Conservation (phyloP, 108 stramenopile species). For the Stephanodiscus triporus region DNA sequence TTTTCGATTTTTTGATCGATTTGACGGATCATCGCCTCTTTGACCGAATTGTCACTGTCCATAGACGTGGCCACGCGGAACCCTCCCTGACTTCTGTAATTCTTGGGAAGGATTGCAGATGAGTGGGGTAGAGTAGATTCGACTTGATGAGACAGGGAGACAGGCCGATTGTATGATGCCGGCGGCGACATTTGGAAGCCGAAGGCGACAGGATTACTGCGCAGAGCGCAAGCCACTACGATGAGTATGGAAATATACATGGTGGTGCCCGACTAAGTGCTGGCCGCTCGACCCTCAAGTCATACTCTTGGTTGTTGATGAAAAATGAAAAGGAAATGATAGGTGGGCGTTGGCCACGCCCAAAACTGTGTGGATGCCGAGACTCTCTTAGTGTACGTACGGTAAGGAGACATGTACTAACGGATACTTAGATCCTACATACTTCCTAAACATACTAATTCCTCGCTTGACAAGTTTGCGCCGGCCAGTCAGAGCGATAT, state of each 20-base stretch:
- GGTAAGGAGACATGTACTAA: no score
- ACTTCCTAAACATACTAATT: no score
- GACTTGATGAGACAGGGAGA: constrained; percentile 15
- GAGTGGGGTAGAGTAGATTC: constrained; percentile 22
- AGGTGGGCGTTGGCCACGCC: no score
- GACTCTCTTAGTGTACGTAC: no score
- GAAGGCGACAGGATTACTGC: constrained; percentile 36
- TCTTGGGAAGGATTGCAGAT: constrained; percentile 25
- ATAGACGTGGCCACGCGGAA: constrained; percentile 37
- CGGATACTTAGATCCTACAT: no score
- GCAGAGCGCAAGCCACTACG: constrained; percentile 26
- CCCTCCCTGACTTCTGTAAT: constrained; percentile 10
- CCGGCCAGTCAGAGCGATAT: no score
- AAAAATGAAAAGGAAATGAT: no score
- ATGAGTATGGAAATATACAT: constrained; percentile 3
- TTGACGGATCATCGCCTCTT: constrained; percentile 55
- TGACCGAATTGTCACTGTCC: constrained; percentile 31
- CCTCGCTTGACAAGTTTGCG: no score
- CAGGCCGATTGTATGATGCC: constrained; percentile 26
- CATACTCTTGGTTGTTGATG: neutral
- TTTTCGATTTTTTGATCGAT: constrained; percentile 74
- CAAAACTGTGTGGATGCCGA: no score
- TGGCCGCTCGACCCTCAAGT: neutral
- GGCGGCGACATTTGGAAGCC: constrained; percentile 43
- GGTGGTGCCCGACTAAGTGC: neutral